Evolutionary conservation across 2,329 filamentous ascomycete species (phyloP).

Genomic region (Hypoxylon sp.): DNA sequence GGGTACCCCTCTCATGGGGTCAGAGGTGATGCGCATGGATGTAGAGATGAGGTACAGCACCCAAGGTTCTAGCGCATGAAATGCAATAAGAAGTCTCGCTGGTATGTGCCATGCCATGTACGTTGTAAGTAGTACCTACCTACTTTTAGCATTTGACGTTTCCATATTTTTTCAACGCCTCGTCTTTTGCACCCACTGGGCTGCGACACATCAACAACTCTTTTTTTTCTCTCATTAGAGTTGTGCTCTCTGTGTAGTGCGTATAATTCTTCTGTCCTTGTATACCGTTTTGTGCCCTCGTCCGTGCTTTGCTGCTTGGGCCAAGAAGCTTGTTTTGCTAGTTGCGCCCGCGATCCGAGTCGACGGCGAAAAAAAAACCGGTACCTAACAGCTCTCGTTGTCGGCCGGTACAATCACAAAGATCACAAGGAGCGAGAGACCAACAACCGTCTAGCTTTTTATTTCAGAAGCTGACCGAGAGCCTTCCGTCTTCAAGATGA

Average conservation of each 20-base stretch:
- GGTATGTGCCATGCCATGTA: slow-evolving; percentile 21
- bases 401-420: slow-evolving; percentile 2
- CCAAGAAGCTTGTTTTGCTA: slow-evolving; percentile 19
- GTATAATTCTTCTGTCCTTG: background rate
- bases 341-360: slow-evolving; percentile 22
- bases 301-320: too few relatives aligned
- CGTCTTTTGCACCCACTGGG: slow-evolving; percentile 31
- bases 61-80: slow-evolving; percentile 13
- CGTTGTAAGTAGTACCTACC: slow-evolving; percentile 18
- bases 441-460: slow-evolving; percentile 9
- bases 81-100: slow-evolving; percentile 31
- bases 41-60: too few relatives aligned
- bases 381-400: slow-evolving; percentile 13
- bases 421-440: slow-evolving; percentile 8
- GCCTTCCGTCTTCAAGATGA: slow-evolving; percentile 66
- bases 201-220: slow-evolving; percentile 30
- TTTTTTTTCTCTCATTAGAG: slow-evolving; percentile 15
- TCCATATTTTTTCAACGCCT: slow-evolving; percentile 33
- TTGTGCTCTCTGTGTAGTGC: slow-evolving; percentile 6
- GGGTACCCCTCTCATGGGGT: too few relatives aligned
- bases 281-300: slow-evolving; percentile 13
- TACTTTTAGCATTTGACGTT: slow-evolving; percentile 33
- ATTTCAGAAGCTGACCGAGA: slow-evolving; percentile 10
- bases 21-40: too few relatives aligned
- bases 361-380: slow-evolving; percentile 17